Evolutionary conservation across 306 rosid species (phyloP), one percentile per base, ranked within the genome.

Genomic region (Hylodesmum podocarpum): DNA sequence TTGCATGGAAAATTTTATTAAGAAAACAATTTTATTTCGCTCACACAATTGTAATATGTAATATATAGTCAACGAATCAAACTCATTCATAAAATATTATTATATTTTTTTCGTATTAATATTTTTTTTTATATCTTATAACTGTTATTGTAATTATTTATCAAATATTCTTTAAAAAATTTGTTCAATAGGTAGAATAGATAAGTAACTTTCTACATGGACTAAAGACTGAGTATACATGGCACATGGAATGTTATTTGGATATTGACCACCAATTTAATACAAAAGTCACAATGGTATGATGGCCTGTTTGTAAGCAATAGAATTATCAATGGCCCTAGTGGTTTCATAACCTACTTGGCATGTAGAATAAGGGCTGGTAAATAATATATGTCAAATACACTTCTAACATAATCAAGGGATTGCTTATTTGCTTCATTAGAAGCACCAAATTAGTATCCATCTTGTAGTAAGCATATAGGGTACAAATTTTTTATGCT

Each of bases 371-470:
- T 27, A 27, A 14, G 10, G 65, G 11, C n/a, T 53, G 6, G 6
- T 21, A 53, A 53, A 54, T 21, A 54, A 11, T 22, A 54, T 10
- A 24, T 54, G 53, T 46, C 21, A 3, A 47, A 47, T 19, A 21
- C 58, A 51, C 19, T 28, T 55, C 62, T 27, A 57, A 27, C 65
- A 27, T 15, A 15, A 14, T 6, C 0, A 14, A 58, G 22, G 58
- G 15, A 19, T 51, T 19, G 64, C 75, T 70, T 70, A 12, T n/a
- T n/a, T n/a, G 62, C 21, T 28, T 43, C 28, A 9, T 18, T n/a
- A n/a, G 74, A 29, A 70, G 66, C n/a, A n/a, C n/a, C n/a, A n/a
- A n/a, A n/a, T 21, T 11, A 71, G 21, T 15, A 22, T 53, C 77
- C 66, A 72, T 27, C 66, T 54, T 54, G 66, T 25, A 15, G 27